Conservation (phyloP, 2,329 filamentous ascomycete genomes). For the Tolypocladium tundrense region DNA sequence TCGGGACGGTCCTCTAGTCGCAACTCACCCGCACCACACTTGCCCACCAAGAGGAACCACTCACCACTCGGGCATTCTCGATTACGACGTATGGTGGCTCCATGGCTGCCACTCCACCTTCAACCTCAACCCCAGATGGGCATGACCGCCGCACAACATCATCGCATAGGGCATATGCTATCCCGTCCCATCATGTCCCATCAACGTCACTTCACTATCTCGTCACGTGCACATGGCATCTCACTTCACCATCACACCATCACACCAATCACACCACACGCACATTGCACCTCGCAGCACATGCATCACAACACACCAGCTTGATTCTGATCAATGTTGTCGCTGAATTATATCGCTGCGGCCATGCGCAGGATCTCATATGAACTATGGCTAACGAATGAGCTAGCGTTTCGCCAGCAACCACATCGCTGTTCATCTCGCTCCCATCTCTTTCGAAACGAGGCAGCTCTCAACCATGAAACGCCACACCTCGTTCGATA, state of each 20-base stretch:
- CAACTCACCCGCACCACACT: not conserved
- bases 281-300: not conserved
- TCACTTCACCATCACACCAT: not conserved
- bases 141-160: not conserved
- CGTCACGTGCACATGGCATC: not conserved
- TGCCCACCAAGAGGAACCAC: not conserved
- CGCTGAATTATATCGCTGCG: not conserved
- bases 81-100: not conserved
- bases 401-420: not conserved
- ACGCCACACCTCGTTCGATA: not conserved
- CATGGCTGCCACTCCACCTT: not conserved
- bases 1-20: not conserved
- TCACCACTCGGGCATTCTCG: not conserved
- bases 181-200: not conserved
- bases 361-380: not conserved
- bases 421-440: not conserved
- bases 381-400: conserved; percentile 1
- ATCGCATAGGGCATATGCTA: not conserved
- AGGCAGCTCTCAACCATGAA: not conserved
- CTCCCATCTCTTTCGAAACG: not conserved
- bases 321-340: not conserved
- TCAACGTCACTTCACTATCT: too few relatives aligned
- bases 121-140: not conserved
- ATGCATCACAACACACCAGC: not conserved
- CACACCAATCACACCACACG: not conserved